Evolutionary conservation across 1,139 yeast species (phyloP).

Genomic region (Lodderomyces theae): DNA sequence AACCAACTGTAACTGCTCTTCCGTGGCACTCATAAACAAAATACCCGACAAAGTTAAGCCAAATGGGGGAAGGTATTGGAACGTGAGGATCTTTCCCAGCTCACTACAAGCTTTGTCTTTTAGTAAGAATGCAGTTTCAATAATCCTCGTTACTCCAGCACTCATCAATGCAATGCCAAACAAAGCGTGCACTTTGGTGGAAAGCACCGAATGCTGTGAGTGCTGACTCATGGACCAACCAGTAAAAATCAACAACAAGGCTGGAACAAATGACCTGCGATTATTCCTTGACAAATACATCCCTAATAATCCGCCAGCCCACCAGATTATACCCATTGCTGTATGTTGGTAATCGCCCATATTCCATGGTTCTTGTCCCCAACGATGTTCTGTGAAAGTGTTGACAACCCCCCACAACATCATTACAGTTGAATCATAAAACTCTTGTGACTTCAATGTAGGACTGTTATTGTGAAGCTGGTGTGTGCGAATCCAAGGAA

Average conservation of each 20-base stretch:
- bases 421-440: slow-evolving; percentile 77
- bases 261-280: slow-evolving; percentile 73
- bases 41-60: slow-evolving; percentile 75
- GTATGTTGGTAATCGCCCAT: slow-evolving; percentile 95
- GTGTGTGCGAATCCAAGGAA: slow-evolving; percentile 61
- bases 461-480: slow-evolving; percentile 24
- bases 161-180: slow-evolving; percentile 79
- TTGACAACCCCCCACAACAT: slow-evolving; percentile 89
- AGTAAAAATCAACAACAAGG: slow-evolving; percentile 75
- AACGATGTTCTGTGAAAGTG: slow-evolving; percentile 92
- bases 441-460: slow-evolving; percentile 63
- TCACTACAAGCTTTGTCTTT: slow-evolving; percentile 49
- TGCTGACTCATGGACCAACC: slow-evolving; percentile 96
- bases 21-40: slow-evolving; percentile 87
- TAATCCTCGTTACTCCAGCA: slow-evolving; percentile 71
- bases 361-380: slow-evolving; percentile 85
- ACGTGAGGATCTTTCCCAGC: slow-evolving; percentile 53
- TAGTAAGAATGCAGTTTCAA: slow-evolving; percentile 74
- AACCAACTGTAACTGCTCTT: slow-evolving; percentile 76
- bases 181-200: slow-evolving; percentile 83
- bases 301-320: slow-evolving; percentile 90
- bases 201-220: slow-evolving; percentile 66
- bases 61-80: slow-evolving; percentile 84
- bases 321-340: slow-evolving; percentile 94
- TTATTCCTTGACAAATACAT: slow-evolving; percentile 61